Base-by-base conservation (phyloP, 768 basidiomycete genomes). In the Boletus subparvulus region DNA sequence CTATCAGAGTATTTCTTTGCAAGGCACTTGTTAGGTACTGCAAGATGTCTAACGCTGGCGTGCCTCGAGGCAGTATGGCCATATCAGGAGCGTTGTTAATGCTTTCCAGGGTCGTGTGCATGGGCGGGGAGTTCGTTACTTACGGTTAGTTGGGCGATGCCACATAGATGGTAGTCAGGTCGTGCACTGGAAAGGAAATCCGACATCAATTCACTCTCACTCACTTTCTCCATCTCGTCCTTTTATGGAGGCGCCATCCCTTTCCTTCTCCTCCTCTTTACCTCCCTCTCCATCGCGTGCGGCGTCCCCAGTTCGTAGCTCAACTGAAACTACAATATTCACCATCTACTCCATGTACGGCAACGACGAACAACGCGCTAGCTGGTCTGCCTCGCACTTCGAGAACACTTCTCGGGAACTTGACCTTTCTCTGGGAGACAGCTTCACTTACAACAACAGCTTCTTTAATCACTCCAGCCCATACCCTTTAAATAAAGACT, bases 291-390 rank as follows among this genome's bases (percentile, higher is more conserved):
- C 69, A 32, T 62, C 72, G 12, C 19, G 55, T 37, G 62, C 70
- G 12, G 68, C 72, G 26, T 68, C 72, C 52, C 67, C 75, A 42
- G 62, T 72, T 54, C 33, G 85, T 55, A 76, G 75, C 54, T 85
- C 87, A 0, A 83, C 87, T 13, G 89, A 90, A 64, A 83, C 87
- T 47, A 83, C 89, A 13, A 88, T 92, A 67, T 84, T 87, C 68
- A 85, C 88, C 51, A 92, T 93, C 54, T 93, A 91, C 70, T 90
- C 88, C 47, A 92, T 92, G 90, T 93, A 93, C 69, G 83, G 83
- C 51, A 85, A 86, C 68, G 82, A 85, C 55, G 66, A 69, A 53
- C 59, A 68, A 62, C 73, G 74, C 50, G 70, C 75, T 50, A 80
- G 80, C 75, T 85, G 81, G 80, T 66, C 75, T 68, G 65, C 72